These are phyloP conservation scores for Eleusine indica DNA, from an alignment of 176 grass and related monocot genomes.

Conservation along the genomic window DNA sequence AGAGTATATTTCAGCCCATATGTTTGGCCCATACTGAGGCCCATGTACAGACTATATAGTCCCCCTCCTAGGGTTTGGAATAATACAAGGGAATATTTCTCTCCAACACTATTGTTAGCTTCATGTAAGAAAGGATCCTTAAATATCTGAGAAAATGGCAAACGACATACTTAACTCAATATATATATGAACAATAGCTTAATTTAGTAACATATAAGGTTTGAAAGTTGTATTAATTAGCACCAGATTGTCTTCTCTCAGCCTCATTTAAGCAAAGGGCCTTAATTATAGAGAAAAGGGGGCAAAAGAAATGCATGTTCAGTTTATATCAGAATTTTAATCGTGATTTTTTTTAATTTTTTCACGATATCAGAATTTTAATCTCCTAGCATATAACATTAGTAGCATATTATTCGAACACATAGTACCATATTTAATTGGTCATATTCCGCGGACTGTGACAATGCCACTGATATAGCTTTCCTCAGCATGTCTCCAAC, in stretches of 20 bases:
- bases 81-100: no score
- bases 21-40: no score
- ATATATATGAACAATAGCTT: background rate
- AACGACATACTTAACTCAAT: background rate
- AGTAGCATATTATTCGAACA: conserved; percentile 16
- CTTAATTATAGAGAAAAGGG: background rate
- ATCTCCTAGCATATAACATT: conserved; percentile 23
- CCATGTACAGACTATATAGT: no score
- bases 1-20: no score
- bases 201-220: conserved; percentile 11
- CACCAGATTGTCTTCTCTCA: conserved; percentile 1
- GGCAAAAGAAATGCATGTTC: background rate
- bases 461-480: conserved; percentile 80
- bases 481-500: conserved; percentile 86
- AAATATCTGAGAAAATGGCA: background rate
- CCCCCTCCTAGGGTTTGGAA: no score
- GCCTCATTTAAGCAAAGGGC: conserved; percentile 21
- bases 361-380: background rate
- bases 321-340: background rate
- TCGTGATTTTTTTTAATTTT: background rate
- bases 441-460: conserved; percentile 69
- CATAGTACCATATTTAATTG: conserved; percentile 70
- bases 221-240: background rate
- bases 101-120: background rate
- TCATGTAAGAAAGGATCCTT: conserved; percentile 9